Conservation (phyloP, 2,329 filamentous ascomycete species). For the Aspergillus ustus region DNA sequence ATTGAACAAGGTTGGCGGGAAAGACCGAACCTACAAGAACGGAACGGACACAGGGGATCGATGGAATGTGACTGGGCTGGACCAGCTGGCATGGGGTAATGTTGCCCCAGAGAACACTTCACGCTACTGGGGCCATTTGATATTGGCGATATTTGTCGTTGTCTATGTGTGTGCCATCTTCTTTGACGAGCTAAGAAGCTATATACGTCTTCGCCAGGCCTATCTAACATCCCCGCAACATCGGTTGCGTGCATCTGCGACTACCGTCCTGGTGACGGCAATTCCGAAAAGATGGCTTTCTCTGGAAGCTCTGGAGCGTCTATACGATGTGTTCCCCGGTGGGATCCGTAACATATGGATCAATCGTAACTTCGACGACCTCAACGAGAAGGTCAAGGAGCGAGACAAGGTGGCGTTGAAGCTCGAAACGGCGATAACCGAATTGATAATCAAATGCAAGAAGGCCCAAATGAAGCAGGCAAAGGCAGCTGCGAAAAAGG, state of each 20-base stretch:
- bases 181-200: conserved; percentile 82
- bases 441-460: conserved; percentile 78
- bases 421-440: conserved; percentile 82
- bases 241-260: conserved; percentile 88
- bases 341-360: conserved; percentile 97
- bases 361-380: conserved; percentile 82
- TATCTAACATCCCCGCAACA: conserved; percentile 95
- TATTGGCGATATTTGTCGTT: conserved; percentile 78
- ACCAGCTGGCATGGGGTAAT: conserved; percentile 87
- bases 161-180: conserved; percentile 86
- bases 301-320: conserved; percentile 75
- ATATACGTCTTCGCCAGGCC: conserved; percentile 90
- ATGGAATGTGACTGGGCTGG: conserved; percentile 68
- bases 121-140: conserved; percentile 81
- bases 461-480: conserved; percentile 75
- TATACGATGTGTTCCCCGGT: conserved; percentile 96
- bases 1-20: conserved; percentile 76
- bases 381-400: conserved; percentile 81
- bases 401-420: conserved; percentile 71
- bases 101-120: conserved; percentile 67
- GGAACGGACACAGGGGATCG: conserved; percentile 41
- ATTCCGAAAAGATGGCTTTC: conserved; percentile 92
- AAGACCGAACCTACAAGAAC: conserved; percentile 60
- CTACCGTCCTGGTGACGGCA: conserved; percentile 88
- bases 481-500: conserved; percentile 66